phyloP scores from a whole-genome alignment of 1,284 basidiomycete genomes.

The Melampsora larici-populina region DNA sequence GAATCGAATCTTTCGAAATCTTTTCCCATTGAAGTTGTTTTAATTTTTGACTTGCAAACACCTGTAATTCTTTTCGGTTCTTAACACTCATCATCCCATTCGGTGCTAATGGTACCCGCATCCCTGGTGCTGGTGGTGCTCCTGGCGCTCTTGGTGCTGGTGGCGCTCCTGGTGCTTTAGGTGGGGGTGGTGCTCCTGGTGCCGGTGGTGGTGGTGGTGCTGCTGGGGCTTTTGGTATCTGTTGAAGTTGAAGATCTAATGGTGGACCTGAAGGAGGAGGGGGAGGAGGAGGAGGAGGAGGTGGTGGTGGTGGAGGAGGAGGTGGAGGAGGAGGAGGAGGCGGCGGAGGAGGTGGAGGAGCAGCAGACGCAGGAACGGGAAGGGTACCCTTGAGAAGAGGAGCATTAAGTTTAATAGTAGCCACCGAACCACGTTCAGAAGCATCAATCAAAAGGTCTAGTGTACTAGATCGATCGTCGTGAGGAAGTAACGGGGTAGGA shows the following conservation, averaged over 20 bases:
- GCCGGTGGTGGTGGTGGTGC: conserved; percentile 51
- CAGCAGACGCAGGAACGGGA: conserved; percentile 1
- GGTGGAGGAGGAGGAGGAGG: conserved; percentile 51
- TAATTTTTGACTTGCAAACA: conserved; percentile 85
- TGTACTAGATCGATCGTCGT: neutral
- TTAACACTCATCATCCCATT: conserved; percentile 49
- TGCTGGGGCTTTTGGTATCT: conserved; percentile 54
- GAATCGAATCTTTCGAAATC: conserved; percentile 71
- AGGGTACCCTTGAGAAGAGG: conserved; percentile 40
- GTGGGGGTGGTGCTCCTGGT: conserved; percentile 48
- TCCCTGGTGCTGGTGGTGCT: conserved; percentile 53
- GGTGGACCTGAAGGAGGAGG: conserved; percentile 37
- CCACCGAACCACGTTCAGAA: conserved; percentile 15
- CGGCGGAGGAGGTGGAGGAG: conserved; percentile 46
- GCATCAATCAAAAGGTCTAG: neutral
- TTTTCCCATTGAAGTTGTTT: conserved; percentile 99
- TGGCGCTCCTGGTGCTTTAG: conserved; percentile 25
- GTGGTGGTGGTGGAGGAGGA: conserved; percentile 54
- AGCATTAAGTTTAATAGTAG: conserved; percentile 39
- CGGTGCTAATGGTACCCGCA: conserved; percentile 51
- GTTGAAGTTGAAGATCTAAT: conserved; percentile 36
- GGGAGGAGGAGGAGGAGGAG: conserved; percentile 53
- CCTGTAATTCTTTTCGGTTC: conserved; percentile 72
- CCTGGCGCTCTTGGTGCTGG: conserved; percentile 24
- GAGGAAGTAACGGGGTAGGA: neutral